phyloP scores from a whole-genome alignment of 1,284 basidiomycete species.

The Cryptococcus deneoformans region DNA sequence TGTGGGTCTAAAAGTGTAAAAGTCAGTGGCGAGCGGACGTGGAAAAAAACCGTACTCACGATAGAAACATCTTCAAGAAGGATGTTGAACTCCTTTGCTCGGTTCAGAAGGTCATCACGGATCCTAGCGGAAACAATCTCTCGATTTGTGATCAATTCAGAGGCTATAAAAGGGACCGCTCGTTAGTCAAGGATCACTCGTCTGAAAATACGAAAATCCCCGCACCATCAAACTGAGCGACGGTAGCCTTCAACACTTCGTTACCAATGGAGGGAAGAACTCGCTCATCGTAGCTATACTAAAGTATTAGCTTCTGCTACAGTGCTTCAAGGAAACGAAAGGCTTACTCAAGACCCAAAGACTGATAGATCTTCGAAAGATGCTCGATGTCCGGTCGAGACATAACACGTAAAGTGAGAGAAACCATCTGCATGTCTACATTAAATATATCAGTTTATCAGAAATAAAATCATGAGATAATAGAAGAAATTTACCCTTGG shows the following conservation, averaged over 20 bases:
- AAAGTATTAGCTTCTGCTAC: background rate
- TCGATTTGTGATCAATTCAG: conserved; percentile 77
- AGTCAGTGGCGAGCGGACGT: background rate
- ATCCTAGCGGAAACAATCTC: conserved; percentile 84
- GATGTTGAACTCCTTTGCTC: conserved; percentile 96
- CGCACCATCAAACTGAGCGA: conserved; percentile 89
- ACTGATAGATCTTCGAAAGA: conserved; percentile 92
- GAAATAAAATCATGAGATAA: no score
- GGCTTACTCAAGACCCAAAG: conserved; percentile 72
- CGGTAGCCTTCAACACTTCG: conserved; percentile 96
- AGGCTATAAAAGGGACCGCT: conserved; percentile 51
- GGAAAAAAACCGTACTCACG: conserved; percentile 14
- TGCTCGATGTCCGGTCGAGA: conserved; percentile 88
- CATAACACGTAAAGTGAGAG: conserved; percentile 92
- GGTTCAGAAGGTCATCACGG: conserved; percentile 84
- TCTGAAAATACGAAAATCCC: background rate
- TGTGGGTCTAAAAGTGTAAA: conserved; percentile 51
- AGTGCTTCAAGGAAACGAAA: background rate
- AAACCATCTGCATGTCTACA: conserved; percentile 82
- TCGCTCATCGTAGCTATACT: conserved; percentile 75
- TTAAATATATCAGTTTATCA: conserved; percentile 1
- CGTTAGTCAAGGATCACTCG: background rate
- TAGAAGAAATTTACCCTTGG: conserved; percentile 28
- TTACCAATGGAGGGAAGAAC: conserved; percentile 87
- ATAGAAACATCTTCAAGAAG: conserved; percentile 97